Evolutionary conservation across 2,329 filamentous ascomycete genomes (phyloP).

Genomic region (Aureobasidium sp.): DNA sequence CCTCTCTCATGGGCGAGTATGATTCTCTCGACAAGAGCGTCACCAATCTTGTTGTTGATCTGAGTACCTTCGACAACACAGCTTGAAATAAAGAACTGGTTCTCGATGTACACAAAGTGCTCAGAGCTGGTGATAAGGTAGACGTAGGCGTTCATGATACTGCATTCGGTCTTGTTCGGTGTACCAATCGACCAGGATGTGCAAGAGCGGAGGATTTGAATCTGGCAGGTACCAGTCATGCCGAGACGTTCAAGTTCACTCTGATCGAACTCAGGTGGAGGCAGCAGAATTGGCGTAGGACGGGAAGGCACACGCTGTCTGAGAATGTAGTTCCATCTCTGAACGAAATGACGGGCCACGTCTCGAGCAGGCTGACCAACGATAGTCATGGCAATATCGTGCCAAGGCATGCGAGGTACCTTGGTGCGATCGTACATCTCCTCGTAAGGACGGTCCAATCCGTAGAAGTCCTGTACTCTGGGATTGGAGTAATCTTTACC

Average conservation of each 20-base stretch:
- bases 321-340: slow-evolving; percentile 95
- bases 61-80: slow-evolving; percentile 79
- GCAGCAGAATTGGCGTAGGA: slow-evolving; percentile 85
- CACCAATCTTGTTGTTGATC: slow-evolving; percentile 88
- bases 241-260: slow-evolving; percentile 82
- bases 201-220: slow-evolving; percentile 89
- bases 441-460: slow-evolving; percentile 87
- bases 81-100: slow-evolving; percentile 96
- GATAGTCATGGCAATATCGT: slow-evolving; percentile 96
- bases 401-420: slow-evolving; percentile 94
- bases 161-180: slow-evolving; percentile 74
- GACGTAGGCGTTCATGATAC: slow-evolving; percentile 91
- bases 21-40: slow-evolving; percentile 87
- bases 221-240: slow-evolving; percentile 87
- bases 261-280: slow-evolving; percentile 81
- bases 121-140: slow-evolving; percentile 93
- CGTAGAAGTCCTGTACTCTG: slow-evolving; percentile 88
- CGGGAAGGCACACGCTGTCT: slow-evolving; percentile 87
- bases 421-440: slow-evolving; percentile 96
- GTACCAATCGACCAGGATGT: slow-evolving; percentile 88
- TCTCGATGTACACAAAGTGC: slow-evolving; percentile 97
- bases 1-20: slow-evolving; percentile 73
- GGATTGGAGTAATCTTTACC: slow-evolving; percentile 99
- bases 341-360: slow-evolving; percentile 90
- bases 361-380: slow-evolving; percentile 93